Base-by-base conservation (phyloP, 2,329 filamentous ascomycete genomes). In the Cladophialophora carrionii region DNA sequence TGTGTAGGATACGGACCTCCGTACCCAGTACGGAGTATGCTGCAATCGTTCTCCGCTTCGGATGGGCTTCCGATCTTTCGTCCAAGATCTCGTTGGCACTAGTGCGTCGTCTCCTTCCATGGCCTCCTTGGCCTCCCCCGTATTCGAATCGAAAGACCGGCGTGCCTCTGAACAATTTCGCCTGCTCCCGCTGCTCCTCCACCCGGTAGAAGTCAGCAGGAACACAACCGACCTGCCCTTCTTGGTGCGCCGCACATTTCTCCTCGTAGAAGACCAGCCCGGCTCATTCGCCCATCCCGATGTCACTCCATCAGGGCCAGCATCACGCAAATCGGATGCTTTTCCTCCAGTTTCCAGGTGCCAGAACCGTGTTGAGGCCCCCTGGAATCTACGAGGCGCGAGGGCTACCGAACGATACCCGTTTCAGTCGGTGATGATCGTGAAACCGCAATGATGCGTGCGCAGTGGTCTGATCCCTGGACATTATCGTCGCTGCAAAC, bases 121-220 rank as follows among this genome's bases (percentile, higher is more conserved):
- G 14, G 37, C 37, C 37, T 1, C 37, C 17, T 43, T n/a, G 37
- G 17, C 37, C 37, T n/a, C 37, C 6, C 14, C 37, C 37, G 37
- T 43, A n/a, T 17, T 43, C 37, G 37, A 43, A 43, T 43, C 37
- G 37, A 43, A 43, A 43, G 37, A n/a, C 7, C 37, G 37, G 37
- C 37, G 17, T n/a, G 17, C 37, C 37, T 43, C 37, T 26, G 12
- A 51, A 17, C 48, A 22, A 17, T 22, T 17, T 51, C 48, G 48
- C 20, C 24, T 51, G 20, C 48, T 51, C 22, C 48, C 48, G 48
- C 48, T 51, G 48, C 48, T 24, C 48, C 48, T 12, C 48, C 37
- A 43, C 5, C 37, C n/a, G 37, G n/a, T 17, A 17, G 17, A 43
- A 20, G 6, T 14, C 37, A 12, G 14, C 6, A 8, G 6, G 14